Evolutionary conservation across 192 early-diverging fungal species (phyloP), one percentile per base, ranked within the genome.

Genomic region (Gorgonomyces haynaldii): DNA sequence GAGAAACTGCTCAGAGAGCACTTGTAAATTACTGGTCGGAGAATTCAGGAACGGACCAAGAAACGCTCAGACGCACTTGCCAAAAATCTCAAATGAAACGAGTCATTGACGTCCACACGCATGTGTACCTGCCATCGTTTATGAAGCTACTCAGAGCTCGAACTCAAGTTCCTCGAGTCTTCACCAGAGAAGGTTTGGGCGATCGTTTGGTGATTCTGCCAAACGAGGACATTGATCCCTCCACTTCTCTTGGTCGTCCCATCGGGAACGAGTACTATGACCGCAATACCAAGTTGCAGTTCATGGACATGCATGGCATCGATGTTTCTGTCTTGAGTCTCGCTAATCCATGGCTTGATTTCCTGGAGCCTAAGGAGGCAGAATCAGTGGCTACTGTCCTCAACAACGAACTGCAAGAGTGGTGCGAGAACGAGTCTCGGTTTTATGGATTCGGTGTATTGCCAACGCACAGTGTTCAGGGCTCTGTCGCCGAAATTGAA

Each of bases 401-500:
- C 13, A 62, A 62, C 58, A 28, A 58, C 7, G 61, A 67, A 10
- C 37, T 62, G 17, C 19, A 58, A 22, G 24, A 16, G 16, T 31
- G 50, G 24, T 62, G 61, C 45, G 49, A 37, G 17, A 25, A 39
- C 17, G 23, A 9, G n/a, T 42, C 50, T 13, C 29, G 32, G 15
- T 24, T 62, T 9, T 67, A 54, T 50, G 61, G 56, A 5, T 67
- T 62, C 32, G 61, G 61, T 6, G 36, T 52, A 9, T 29, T 62
- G 30, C 61, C 61, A 6, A 44, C 47, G 13, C 16, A 29, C 10
- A 67, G 64, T 1, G n/a, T 35, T 3, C 17, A 28, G 20, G 64
- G n/a, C 2, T 67, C 36, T 16, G 42, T 62, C 9, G 28, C 46
- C 22, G 64, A 60, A 32, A 19, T 65, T 21, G 19, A 61, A 22